Conservation (phyloP, 2,329 filamentous ascomycete species). For the Penicillium sp. region DNA sequence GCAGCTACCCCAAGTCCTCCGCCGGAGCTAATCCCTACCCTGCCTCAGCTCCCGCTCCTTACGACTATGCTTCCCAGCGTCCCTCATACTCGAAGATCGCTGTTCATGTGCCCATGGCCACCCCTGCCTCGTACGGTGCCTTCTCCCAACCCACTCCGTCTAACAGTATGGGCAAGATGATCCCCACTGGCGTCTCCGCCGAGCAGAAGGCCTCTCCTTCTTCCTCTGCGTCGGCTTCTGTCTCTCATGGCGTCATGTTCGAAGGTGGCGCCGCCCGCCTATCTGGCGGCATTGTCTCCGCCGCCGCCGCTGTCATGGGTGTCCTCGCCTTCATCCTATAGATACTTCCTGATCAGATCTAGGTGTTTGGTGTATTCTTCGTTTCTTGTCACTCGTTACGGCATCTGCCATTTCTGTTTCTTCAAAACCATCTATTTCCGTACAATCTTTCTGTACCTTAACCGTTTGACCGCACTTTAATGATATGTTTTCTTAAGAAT, state of each 20-base stretch:
- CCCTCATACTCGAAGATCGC: conserved; percentile 29
- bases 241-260: conserved; percentile 24
- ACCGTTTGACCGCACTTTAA: conserved; percentile 10
- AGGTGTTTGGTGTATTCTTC: background rate
- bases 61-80: conserved; percentile 12
- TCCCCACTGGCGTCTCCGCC: conserved; percentile 45
- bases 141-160: conserved; percentile 33
- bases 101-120: conserved; percentile 27
- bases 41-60: conserved; percentile 2
- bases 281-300: conserved; percentile 26
- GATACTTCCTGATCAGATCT: background rate
- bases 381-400: conserved; percentile 16
- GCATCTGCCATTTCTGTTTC: background rate
- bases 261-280: conserved; percentile 25
- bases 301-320: conserved; percentile 25
- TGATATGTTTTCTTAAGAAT: conserved; percentile 7
- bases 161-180: conserved; percentile 7
- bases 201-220: conserved; percentile 33
- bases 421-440: background rate
- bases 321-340: conserved; percentile 34
- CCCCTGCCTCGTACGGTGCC: conserved; percentile 10
- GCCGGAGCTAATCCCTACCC: background rate
- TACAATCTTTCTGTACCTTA: conserved; percentile 8
- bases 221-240: conserved; percentile 38
- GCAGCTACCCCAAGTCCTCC: background rate